phyloP scores from a whole-genome alignment of 345 rosid genomes.

The Salix udensis region DNA sequence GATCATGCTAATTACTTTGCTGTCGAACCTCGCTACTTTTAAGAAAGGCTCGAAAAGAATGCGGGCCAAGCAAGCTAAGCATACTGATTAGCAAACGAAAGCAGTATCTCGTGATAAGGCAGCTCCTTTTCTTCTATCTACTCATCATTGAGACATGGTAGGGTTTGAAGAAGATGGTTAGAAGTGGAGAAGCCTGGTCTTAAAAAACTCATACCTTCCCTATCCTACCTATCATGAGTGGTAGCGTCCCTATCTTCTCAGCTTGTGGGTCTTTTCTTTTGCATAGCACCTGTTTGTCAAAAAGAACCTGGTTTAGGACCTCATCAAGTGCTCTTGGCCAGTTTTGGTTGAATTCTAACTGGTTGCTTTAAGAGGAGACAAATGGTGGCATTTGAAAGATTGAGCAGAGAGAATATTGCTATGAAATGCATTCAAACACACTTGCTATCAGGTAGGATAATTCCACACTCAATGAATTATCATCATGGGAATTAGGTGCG shows the following conservation, averaged over 20 bases:
- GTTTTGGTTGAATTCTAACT: not conserved
- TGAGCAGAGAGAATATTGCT: not conserved
- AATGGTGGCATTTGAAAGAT: not conserved
- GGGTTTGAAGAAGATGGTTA: slow-evolving; percentile 4
- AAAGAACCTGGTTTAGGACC: not conserved
- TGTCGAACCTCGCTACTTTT: not conserved
- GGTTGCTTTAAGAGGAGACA: not conserved
- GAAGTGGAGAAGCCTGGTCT: slow-evolving; percentile 3
- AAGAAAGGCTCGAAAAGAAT: slow-evolving; percentile 3
- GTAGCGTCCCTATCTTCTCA: not conserved
- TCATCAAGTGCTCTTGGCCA: not conserved
- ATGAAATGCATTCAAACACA: not conserved
- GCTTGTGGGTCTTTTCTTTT: not conserved
- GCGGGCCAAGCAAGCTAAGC: slow-evolving; percentile 10
- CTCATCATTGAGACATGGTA: slow-evolving; percentile 18
- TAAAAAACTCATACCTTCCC: not conserved
- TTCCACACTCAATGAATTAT: no score
- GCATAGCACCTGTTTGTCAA: not conserved
- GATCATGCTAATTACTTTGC: not conserved
- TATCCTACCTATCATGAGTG: not conserved
- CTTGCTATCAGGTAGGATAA: not conserved
- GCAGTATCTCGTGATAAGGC: not conserved
- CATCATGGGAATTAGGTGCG: no score
- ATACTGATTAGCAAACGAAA: not conserved
- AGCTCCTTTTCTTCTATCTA: not conserved